Evolutionary conservation across 2,329 filamentous ascomycete genomes (phyloP).

Genomic region (Sarocladiaceae sp.): DNA sequence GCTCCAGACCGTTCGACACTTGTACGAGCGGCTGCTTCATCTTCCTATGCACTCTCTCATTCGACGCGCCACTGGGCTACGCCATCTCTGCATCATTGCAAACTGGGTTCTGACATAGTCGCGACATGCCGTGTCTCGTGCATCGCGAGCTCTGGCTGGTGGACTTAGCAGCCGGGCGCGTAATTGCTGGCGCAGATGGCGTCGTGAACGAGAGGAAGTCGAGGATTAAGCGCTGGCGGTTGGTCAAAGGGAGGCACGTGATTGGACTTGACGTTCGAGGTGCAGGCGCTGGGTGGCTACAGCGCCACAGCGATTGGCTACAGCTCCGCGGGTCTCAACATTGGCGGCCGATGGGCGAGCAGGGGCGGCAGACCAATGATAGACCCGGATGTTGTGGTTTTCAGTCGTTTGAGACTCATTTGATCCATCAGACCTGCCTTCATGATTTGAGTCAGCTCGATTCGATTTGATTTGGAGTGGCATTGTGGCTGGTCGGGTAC

Average conservation of each 20-base stretch:
- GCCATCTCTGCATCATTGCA: neutral
- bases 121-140: neutral
- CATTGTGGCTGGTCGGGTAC: neutral
- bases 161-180: slow-evolving; percentile 1
- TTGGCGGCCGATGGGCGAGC: neutral
- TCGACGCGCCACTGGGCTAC: slow-evolving; percentile 2
- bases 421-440: too few species aligned
- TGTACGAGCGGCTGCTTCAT: neutral
- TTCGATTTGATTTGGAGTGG: too few species aligned
- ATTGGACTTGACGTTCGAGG: neutral
- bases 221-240: slow-evolving; percentile 1
- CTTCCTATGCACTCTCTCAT: neutral
- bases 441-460: too few species aligned
- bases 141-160: slow-evolving; percentile 8
- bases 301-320: neutral
- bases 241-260: neutral
- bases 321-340: neutral
- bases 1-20: slow-evolving; percentile 2
- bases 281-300: neutral
- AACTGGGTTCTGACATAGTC: neutral
- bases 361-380: neutral
- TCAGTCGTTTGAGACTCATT: too few species aligned
- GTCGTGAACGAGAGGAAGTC: neutral
- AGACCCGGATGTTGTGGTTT: too few species aligned
- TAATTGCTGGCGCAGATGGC: neutral